A percentile compares a stretch with the other conserved stretches of the same genome.
Evolutionary conservation across 805 yeast genomes (phyloP).

Genomic region (Suhomyces prunicola): DNA sequence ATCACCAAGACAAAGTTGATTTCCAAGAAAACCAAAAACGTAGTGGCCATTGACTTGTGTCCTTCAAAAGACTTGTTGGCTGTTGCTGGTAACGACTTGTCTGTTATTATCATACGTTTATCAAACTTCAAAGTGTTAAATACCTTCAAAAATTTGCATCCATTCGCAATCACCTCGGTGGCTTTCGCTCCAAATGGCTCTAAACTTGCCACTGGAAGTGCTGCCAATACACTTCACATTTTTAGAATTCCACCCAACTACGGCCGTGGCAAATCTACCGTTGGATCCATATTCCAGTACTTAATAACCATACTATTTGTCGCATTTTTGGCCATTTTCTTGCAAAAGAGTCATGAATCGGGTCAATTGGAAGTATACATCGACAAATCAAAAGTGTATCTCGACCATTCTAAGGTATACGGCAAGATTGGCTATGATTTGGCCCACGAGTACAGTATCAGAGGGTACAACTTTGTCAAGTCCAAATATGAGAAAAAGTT

Average conservation of each 20-base stretch:
- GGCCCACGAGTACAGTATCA: slow-evolving; percentile 21
- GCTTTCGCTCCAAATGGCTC: slow-evolving; percentile 67
- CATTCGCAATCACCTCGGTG: slow-evolving; percentile 73
- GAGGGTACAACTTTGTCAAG: slow-evolving; percentile 24
- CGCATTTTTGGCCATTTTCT: slow-evolving; percentile 27
- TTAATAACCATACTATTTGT: slow-evolving; percentile 33
- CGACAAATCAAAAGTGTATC: slow-evolving; percentile 3
- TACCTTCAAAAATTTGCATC: slow-evolving; percentile 60
- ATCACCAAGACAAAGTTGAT: slow-evolving; percentile 42
- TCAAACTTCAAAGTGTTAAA: slow-evolving; percentile 51
- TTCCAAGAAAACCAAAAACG: slow-evolving; percentile 50
- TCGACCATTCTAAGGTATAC: slow-evolving; percentile 13
- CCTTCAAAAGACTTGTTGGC: slow-evolving; percentile 45
- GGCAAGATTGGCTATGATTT: slow-evolving; percentile 14
- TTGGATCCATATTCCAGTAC: slow-evolving; percentile 33
- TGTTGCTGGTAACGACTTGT: slow-evolving; percentile 62
- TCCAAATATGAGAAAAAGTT: slow-evolving; percentile 24
- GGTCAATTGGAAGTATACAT: slow-evolving; percentile 29
- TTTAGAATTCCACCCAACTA: slow-evolving; percentile 54
- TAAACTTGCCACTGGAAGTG: slow-evolving; percentile 68
- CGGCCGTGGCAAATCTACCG: slow-evolving; percentile 37
- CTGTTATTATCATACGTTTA: slow-evolving; percentile 55
- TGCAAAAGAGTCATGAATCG: slow-evolving; percentile 33
- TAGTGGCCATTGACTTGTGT: slow-evolving; percentile 50
- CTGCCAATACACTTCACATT: slow-evolving; percentile 69